Base-by-base conservation (phyloP, 352 stramenopile genomes). In the Globisporangium emineosum region DNA sequence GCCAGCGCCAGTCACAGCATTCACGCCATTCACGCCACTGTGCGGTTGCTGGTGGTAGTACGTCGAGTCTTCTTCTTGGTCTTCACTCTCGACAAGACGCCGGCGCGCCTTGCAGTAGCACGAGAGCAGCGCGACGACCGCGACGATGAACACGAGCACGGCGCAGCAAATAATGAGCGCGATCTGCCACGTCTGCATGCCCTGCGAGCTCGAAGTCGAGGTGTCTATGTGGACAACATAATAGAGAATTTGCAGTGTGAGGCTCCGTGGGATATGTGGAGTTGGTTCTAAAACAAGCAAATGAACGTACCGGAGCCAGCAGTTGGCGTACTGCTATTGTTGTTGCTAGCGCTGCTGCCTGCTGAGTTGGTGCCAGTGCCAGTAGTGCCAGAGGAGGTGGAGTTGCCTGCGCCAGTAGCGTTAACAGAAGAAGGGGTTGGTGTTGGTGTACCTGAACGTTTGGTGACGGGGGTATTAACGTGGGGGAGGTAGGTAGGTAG, bases 71-170 rank as follows among this genome's bases (percentile, higher is more conserved):
- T 70, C 71, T 17, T 78, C 68, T 12, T 74, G 62, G 29, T 78
- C 69, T 35, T 86, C 77, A 55, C 82, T 82, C 57, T 83, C 77
- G 49, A 79, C 69, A 30, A 86, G 60, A 3, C 75, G 77, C 52
- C 73, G 77, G 3, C 75, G 70, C 15, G 77, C 75, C 60, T 82
- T 81, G 65, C 77, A 86, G 65, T 83, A 86, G 68, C 77, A 86
- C 40, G 75, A 80, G 56, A 86, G 68, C 57, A 86, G 69, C 60
- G 77, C 75, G 21, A 83, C 69, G 27, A 79, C 66, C 2, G 75
- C 77, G 25, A 86, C 77, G 12, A 68, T 72, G 53, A 86, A 86
- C 23, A 81, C 69, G 52, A 86, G 62, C 62, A 76, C 67, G 5
- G 69, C 73, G 54, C 69, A 86, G 69, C 75, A 86, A 60, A 86